These are phyloP conservation scores for Xylariaceae sp. DNA, from an alignment of 2,329 filamentous ascomycete genomes.

Conservation along the genomic window DNA sequence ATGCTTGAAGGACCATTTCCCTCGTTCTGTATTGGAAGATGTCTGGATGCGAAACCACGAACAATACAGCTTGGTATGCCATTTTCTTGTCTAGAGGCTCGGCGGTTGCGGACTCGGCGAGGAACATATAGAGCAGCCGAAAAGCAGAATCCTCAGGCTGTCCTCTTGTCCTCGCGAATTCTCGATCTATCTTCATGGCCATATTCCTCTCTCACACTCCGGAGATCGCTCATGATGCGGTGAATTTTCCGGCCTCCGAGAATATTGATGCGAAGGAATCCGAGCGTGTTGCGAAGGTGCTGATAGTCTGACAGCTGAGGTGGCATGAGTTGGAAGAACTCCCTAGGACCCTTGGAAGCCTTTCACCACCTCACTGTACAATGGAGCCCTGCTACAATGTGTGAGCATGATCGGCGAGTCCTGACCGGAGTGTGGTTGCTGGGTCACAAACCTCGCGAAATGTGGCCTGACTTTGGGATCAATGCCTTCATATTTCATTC, in stretches of 20 bases:
- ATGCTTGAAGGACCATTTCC: neutral
- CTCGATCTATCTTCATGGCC: neutral
- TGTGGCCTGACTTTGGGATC: neutral
- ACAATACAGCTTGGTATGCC: neutral
- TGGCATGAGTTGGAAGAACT: slow-evolving; percentile 3
- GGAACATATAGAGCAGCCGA: slow-evolving; percentile 1
- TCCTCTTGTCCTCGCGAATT: neutral
- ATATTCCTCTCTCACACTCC: neutral
- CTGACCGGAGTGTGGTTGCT: neutral
- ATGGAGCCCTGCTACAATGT: neutral
- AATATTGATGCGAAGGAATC: neutral
- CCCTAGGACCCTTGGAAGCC: slow-evolving; percentile 1
- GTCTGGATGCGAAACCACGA: neutral
- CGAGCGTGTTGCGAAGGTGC: slow-evolving; percentile 2
- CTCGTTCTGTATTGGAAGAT: neutral
- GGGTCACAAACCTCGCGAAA: neutral
- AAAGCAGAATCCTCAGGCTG: neutral
- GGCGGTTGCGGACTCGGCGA: neutral
- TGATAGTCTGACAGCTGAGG: neutral
- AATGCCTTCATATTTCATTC: neutral
- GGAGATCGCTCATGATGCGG: neutral
- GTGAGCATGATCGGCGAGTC: neutral
- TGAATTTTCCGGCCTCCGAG: neutral
- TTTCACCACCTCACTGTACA: neutral
- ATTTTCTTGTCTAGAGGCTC: neutral